These are phyloP conservation scores for Cladosporium phlei DNA, from an alignment of 2,329 filamentous ascomycete genomes.

Conservation along the genomic window DNA sequence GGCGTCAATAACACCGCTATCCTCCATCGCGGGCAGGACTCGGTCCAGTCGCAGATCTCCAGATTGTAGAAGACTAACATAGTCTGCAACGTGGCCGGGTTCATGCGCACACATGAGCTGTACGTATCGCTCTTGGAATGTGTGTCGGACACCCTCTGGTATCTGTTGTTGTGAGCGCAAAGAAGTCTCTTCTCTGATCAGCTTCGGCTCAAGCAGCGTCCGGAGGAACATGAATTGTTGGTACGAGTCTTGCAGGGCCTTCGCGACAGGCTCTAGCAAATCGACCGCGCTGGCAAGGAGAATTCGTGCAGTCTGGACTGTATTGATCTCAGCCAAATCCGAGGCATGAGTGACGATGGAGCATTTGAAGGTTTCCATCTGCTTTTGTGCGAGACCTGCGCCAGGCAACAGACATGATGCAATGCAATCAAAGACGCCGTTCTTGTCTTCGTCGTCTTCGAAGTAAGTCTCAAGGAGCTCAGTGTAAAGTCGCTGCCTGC, in stretches of 20 bases:
- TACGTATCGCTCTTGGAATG: conserved; percentile 77
- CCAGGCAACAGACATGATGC: conserved; percentile 65
- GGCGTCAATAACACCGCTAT: conserved; percentile 84
- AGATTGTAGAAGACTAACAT: conserved; percentile 69
- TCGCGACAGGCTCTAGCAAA: conserved; percentile 62
- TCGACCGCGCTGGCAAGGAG: conserved; percentile 59
- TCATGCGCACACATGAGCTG: conserved; percentile 87
- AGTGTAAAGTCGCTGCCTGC: conserved; percentile 70
- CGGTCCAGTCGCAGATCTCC: conserved; percentile 74
- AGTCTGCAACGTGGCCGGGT: conserved; percentile 75
- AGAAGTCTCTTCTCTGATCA: conserved; percentile 29
- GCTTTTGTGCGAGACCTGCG: conserved; percentile 61
- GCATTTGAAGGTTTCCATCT: conserved; percentile 64
- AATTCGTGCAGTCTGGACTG: conserved; percentile 59
- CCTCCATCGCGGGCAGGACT: conserved; percentile 81
- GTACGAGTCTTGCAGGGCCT: conserved; percentile 56
- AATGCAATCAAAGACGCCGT: conserved; percentile 74
- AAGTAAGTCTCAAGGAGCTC: conserved; percentile 77
- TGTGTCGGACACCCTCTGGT: conserved; percentile 28
- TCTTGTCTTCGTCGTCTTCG: conserved; percentile 72
- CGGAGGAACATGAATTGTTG: conserved; percentile 72
- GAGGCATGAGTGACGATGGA: conserved; percentile 62
- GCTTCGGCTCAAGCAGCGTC: conserved; percentile 64
- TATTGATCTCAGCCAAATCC: conserved; percentile 64
- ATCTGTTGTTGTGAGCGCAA: conserved; percentile 17